Conservation (phyloP, 2,329 filamentous ascomycete genomes). For the Fusarium acutatum region DNA sequence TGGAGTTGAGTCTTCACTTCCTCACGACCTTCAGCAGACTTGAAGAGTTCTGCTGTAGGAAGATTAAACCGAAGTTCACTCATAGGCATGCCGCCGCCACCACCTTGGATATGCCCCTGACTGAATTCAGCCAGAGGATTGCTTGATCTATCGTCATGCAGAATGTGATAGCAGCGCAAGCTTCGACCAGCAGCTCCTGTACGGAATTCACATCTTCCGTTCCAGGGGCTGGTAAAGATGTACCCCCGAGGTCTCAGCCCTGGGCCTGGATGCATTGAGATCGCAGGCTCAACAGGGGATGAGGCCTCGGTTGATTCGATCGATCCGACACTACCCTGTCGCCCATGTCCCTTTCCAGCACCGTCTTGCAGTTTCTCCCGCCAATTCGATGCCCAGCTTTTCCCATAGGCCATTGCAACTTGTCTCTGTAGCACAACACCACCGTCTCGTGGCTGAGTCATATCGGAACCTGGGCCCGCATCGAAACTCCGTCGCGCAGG, state of each 20-base stretch:
- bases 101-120: constrained; percentile 42
- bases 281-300: constrained; percentile 41
- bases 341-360: constrained; percentile 38
- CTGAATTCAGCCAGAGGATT: constrained; percentile 56
- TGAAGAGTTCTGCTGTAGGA: constrained; percentile 65
- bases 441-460: constrained; percentile 22
- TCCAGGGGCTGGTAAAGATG: constrained; percentile 86
- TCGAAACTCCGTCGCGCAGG: constrained; percentile 52
- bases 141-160: constrained; percentile 57
- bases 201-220: constrained; percentile 84
- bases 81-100: constrained; percentile 50
- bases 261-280: constrained; percentile 52
- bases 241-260: constrained; percentile 71
- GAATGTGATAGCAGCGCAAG: constrained; percentile 77
- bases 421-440: constrained; percentile 59
- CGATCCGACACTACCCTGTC: constrained; percentile 45
- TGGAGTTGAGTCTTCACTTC: constrained; percentile 49
- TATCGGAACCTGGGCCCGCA: constrained; percentile 26
- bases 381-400: constrained; percentile 58
- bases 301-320: constrained; percentile 45
- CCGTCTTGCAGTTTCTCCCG: constrained; percentile 49
- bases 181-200: constrained; percentile 80
- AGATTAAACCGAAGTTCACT: constrained; percentile 94
- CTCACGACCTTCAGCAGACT: constrained; percentile 45
- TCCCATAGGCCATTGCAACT: constrained; percentile 66